Base-by-base conservation (phyloP, 352 stramenopile genomes). In the Phytopythium ostracodes region DNA sequence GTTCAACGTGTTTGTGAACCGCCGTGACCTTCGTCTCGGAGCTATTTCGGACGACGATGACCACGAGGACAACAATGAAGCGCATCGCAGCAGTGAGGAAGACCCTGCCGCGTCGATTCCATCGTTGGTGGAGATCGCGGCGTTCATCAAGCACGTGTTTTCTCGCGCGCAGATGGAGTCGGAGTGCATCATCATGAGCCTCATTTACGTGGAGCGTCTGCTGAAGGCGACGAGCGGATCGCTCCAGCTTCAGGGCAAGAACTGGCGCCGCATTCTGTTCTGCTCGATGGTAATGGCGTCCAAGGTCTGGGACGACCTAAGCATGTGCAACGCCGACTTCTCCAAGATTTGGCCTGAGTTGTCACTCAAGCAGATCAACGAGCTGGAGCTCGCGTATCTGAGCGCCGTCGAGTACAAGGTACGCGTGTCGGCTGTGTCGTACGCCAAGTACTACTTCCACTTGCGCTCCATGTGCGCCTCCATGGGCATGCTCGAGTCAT, bases 321-420 rank as follows among this genome's bases (percentile, higher is more conserved):
- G 79, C 70, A 99, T 99, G 96, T 98, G 93, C 76, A 99, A 99
- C 71, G 90, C 86, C 17, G 96, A 99, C 74, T 99, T 99, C 63
- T 94, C 81, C 60, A 96, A 98, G 73, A 90, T 98, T 55, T 95
- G 77, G 71, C 89, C 89, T 6, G 81, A 92, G 57, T 94, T 98
- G 24, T 88, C 81, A 22, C 75, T 99, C 25, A 77, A 91, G 54
- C 80, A 97, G 52, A 98, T 98, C 56, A 99, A 99, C 73, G 87
- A 98, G 59, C 80, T 99, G 29, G 96, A 99, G 75, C 72, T 98
- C 7, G 81, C 89, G 47, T 91, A 98, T 54, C 67, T 99, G 31
- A 85, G 81, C 59, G 87, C 88, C 1, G 84, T 98, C 29, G 81
- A 94, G 73, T 95, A 95, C 73, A 92, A 94, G 49, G 86, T 94